Base-by-base conservation (phyloP, 345 rosid species). In the Lumnitzera racemosa region DNA sequence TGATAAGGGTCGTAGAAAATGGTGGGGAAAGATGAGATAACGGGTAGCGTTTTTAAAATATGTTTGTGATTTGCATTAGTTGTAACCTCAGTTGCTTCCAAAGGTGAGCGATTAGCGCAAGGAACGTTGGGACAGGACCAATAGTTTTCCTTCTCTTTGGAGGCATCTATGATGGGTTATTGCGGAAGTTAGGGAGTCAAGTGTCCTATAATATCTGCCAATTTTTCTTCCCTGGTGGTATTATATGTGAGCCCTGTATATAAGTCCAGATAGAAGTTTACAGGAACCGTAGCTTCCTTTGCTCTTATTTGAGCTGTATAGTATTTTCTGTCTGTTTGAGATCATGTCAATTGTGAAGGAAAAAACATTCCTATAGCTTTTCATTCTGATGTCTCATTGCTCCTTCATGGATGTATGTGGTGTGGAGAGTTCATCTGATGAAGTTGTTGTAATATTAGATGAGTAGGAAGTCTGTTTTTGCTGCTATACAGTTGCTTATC, bases 21-120 rank as follows among this genome's bases (percentile, higher is more conserved):
- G 99, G 99, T 94, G 96, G 98, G 96, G 78, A 12, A 83, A 77
- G 79, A 52, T 78, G 59, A 74, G 84, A 57, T 23, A 66, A 20
- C 58, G 62, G 63, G 20, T 41, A 12, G 49, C 27, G 68, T 41
- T n/a, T 11, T 41, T 43, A 13, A n/a, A 27, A 23, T 23, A n/a
- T 53, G 20, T n/a, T 47, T 25, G 23, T 15, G 47, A 23, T 10
- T 7, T 5, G 2, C 13, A 53, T 46, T 53, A 4, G 7, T 36
- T 7, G 43, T 36, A 36, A 36, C 43, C 43, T 36, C 43, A 36
- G 43, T 36, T 36, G 43, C 43, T 36, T 36, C 7, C 43, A 36
- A 36, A 36, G 43, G 4, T 36, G 43, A 36, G 43, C 43, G 43
- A 36, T 9, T 36, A 0, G 10, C 43, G 10, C 43, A 7, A 36